Conservation (phyloP, 257 asterid genomes). For the Gentiana macrophylla region DNA sequence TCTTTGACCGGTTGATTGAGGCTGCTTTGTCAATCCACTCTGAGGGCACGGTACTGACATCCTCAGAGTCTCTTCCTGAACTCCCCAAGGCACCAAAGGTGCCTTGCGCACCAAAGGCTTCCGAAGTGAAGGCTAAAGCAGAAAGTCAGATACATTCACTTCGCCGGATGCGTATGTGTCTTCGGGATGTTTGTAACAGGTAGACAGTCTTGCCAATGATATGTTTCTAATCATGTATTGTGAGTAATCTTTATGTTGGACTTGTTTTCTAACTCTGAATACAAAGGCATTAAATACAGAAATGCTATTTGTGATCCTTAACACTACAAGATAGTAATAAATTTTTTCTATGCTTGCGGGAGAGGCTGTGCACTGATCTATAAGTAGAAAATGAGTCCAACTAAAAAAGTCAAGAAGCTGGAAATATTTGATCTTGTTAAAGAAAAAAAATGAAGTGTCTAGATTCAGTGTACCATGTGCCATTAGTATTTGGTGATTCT, state of each 20-base stretch:
- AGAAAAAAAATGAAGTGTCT: no score
- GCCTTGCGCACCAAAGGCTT: constrained; percentile 70
- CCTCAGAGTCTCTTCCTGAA: constrained; percentile 55
- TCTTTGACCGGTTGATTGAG: constrained; percentile 63
- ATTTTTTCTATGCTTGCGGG: no score
- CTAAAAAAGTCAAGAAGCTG: no score
- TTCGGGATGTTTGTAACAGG: constrained; percentile 98
- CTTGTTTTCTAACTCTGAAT: no score
- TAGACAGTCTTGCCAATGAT: constrained; percentile 16
- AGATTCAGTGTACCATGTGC: no score
- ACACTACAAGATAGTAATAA: no score
- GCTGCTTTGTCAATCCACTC: constrained; percentile 76
- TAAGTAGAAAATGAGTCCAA: no score
- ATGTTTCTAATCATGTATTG: neutral
- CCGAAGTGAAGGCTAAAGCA: constrained; percentile 92
- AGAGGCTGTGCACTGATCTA: no score
- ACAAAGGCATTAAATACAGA: no score
- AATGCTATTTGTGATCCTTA: no score
- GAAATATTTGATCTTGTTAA: no score
- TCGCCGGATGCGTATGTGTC: constrained; percentile 97
- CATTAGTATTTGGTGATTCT: no score
- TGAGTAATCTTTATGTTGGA: neutral
- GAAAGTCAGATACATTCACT: constrained; percentile 96
- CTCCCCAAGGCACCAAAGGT: constrained; percentile 94
- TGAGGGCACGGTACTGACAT: constrained; percentile 31